phyloP scores from a whole-genome alignment of 1,284 basidiomycete species.

The Pterula multifida region DNA sequence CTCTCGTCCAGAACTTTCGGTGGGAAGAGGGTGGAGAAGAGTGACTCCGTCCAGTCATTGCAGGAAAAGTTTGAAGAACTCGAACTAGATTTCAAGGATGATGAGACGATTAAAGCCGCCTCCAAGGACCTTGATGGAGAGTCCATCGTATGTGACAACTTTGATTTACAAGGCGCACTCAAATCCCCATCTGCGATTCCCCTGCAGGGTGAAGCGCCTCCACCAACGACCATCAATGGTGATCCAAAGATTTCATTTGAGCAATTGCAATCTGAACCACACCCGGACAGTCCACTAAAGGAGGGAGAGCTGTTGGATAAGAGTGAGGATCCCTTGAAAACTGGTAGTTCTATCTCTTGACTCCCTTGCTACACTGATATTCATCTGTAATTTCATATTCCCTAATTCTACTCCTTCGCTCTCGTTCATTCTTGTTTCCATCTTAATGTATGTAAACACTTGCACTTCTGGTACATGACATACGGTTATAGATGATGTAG shows the following conservation, averaged over 20 bases:
- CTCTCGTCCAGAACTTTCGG: constrained; percentile 27
- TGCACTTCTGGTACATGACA: neutral
- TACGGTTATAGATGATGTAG: neutral
- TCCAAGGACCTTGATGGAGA: constrained; percentile 20
- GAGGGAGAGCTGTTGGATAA: constrained; percentile 64
- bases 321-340: constrained; percentile 56
- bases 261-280: constrained; percentile 42
- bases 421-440: neutral
- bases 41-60: constrained; percentile 41
- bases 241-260: constrained; percentile 25
- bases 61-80: constrained; percentile 51
- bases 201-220: constrained; percentile 28
- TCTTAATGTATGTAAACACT: neutral
- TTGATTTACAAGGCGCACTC: constrained; percentile 14
- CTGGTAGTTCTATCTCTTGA: neutral
- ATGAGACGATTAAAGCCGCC: constrained; percentile 17
- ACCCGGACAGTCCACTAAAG: constrained; percentile 49
- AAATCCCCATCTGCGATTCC: constrained; percentile 14
- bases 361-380: neutral
- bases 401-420: neutral
- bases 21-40: constrained; percentile 19
- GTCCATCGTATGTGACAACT: constrained; percentile 16
- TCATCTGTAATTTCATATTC: neutral
- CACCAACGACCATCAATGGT: constrained; percentile 25
- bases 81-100: constrained; percentile 30